Conservation (phyloP, 176 grass and related monocot genomes). For the Musa schizocarpa region DNA sequence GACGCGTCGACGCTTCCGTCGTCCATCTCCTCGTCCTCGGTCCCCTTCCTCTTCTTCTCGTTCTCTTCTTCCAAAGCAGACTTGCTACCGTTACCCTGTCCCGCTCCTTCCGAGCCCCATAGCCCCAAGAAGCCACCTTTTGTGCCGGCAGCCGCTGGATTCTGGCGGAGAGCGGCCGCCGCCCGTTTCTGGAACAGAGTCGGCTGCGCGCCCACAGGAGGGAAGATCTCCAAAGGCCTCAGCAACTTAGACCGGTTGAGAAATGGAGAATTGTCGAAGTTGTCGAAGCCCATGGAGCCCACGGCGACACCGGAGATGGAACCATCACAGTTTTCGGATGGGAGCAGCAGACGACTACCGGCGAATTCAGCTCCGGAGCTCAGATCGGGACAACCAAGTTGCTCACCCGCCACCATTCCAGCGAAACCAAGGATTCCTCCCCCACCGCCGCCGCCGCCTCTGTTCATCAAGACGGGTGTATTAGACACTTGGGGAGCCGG, state of each 20-base stretch:
- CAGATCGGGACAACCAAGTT: slow-evolving; percentile 1
- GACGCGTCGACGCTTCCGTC: slow-evolving; percentile 17
- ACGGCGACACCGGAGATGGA: slow-evolving; percentile 8
- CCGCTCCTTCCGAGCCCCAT: background rate
- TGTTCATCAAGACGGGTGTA: slow-evolving; percentile 3
- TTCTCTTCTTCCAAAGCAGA: slow-evolving; percentile 1
- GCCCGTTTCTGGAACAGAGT: slow-evolving; percentile 27
- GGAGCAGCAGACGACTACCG: background rate
- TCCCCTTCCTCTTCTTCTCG: slow-evolving; percentile 12
- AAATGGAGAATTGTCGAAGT: slow-evolving; percentile 15
- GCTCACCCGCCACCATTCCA: background rate
- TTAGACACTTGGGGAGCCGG: background rate
- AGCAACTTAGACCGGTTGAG: slow-evolving; percentile 15
- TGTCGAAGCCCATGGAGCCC: slow-evolving; percentile 3
- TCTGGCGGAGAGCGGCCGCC: slow-evolving; percentile 20
- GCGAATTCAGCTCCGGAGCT: slow-evolving; percentile 5
- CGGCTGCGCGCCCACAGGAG: slow-evolving; percentile 7
- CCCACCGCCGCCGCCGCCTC: background rate
- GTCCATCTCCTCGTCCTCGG: slow-evolving; percentile 13
- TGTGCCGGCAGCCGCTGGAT: background rate
- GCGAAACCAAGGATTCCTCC: background rate
- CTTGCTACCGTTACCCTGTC: background rate
- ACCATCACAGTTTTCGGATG: background rate
- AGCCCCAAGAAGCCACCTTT: background rate
- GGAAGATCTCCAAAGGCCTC: slow-evolving; percentile 24